These are phyloP conservation scores for Vanrija humicola DNA, from an alignment of 1,284 basidiomycete genomes.

Conservation along the genomic window DNA sequence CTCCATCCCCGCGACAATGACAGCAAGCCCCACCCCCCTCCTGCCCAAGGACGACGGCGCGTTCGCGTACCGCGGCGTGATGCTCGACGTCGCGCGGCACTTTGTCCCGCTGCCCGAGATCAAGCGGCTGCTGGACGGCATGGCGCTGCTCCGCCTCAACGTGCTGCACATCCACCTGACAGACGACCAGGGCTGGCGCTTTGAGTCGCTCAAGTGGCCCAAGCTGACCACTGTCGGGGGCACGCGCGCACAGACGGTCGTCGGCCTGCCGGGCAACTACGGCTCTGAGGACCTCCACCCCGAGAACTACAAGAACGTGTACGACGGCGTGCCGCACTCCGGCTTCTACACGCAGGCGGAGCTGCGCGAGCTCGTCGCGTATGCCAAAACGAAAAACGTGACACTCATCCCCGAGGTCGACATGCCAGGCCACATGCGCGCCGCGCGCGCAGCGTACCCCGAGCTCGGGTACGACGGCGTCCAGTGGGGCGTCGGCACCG, in stretches of 20 bases:
- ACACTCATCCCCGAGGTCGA: slow-evolving; percentile 20
- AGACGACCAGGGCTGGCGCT: slow-evolving; percentile 23
- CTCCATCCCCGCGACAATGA: background rate
- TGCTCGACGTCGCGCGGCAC: slow-evolving; percentile 14
- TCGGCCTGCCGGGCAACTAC: slow-evolving; percentile 11
- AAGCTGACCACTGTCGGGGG: slow-evolving; percentile 9
- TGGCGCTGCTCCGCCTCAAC: slow-evolving; percentile 15
- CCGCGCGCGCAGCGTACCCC: slow-evolving; percentile 20
- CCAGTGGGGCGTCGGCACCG: background rate
- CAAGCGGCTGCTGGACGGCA: slow-evolving; percentile 8
- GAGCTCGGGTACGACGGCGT: slow-evolving; percentile 18
- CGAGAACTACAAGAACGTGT: slow-evolving; percentile 14
- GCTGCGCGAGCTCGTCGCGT: slow-evolving; percentile 9
- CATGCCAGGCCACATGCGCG: slow-evolving; percentile 23
- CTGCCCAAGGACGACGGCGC: slow-evolving; percentile 12
- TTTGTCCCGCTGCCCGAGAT: slow-evolving; percentile 11
- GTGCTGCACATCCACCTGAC: slow-evolving; percentile 19
- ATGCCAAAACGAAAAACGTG: slow-evolving; percentile 11
- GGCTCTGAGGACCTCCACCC: slow-evolving; percentile 13
- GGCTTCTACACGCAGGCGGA: slow-evolving; percentile 20
- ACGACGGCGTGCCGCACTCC: slow-evolving; percentile 13
- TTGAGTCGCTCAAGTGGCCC: slow-evolving; percentile 20
- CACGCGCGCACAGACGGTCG: slow-evolving; percentile 6
- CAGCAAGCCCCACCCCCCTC: background rate
- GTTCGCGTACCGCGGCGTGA: slow-evolving; percentile 15